Evolutionary conservation across 257 asterid genomes (phyloP).

Genomic region (Hygrophila difformis): DNA sequence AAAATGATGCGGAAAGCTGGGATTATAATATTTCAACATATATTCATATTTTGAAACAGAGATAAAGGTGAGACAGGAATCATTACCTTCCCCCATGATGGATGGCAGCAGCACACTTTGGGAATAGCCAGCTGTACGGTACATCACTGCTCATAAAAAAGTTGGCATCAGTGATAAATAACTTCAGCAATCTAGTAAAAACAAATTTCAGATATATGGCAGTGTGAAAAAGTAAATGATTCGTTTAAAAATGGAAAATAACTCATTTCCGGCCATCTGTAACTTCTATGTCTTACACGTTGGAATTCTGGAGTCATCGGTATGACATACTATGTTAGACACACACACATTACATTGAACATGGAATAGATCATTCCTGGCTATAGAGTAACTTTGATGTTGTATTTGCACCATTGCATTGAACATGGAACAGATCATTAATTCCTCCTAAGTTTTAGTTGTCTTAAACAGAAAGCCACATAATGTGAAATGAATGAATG

Average conservation of each 20-base stretch:
- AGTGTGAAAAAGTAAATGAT: too few relatives aligned
- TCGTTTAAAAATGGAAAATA: too few relatives aligned
- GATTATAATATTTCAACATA: not conserved
- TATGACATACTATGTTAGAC: too few relatives aligned
- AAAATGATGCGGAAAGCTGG: too few relatives aligned
- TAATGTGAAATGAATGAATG: not conserved
- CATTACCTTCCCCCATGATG: conserved; percentile 95
- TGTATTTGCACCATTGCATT: not conserved
- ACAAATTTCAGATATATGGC: too few relatives aligned
- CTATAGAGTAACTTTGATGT: not conserved
- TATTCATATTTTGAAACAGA: not conserved
- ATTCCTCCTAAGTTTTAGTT: not conserved
- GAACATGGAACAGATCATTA: not conserved
- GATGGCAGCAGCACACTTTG: conserved; percentile 76
- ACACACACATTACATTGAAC: not conserved
- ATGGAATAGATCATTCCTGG: not conserved
- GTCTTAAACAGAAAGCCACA: not conserved
- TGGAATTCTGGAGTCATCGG: too few relatives aligned
- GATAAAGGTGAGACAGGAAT: conserved; percentile 14
- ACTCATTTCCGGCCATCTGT: too few relatives aligned
- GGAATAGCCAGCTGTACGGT: conserved; percentile 84
- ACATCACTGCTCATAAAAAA: conserved; percentile 36
- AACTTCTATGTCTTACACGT: too few relatives aligned
- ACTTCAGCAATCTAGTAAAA: too few relatives aligned
- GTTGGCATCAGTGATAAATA: conserved; percentile 8